Evolutionary conservation across 2,329 filamentous ascomycete genomes (phyloP).

Genomic region (Gremmenia infestans): DNA sequence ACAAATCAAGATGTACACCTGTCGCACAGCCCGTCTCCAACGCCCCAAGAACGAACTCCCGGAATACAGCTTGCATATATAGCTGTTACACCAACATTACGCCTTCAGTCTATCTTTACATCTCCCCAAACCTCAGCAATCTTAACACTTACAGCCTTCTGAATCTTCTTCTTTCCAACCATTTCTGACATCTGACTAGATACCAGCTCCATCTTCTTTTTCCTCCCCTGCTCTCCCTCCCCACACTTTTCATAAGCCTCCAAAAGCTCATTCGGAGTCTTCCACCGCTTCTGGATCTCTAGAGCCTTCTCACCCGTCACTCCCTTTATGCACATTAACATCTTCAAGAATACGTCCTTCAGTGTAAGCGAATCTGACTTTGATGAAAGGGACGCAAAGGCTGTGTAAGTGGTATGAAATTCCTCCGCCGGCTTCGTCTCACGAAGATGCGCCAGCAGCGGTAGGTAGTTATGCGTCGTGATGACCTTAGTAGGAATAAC

Average conservation of each 20-base stretch:
- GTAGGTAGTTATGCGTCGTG: slow-evolving; percentile 60
- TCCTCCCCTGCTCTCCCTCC: slow-evolving; percentile 39
- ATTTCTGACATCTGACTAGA: slow-evolving; percentile 50
- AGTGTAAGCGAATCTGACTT: slow-evolving; percentile 73
- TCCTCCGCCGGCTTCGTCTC: slow-evolving; percentile 43
- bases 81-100: background rate
- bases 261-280: slow-evolving; percentile 66
- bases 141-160: slow-evolving; percentile 59
- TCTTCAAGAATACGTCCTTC: slow-evolving; percentile 72
- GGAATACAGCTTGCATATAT: background rate
- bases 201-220: slow-evolving; percentile 57
- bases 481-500: slow-evolving; percentile 64
- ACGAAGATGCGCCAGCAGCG: slow-evolving; percentile 55
- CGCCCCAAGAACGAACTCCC: too few relatives aligned
- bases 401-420: slow-evolving; percentile 63
- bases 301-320: slow-evolving; percentile 74
- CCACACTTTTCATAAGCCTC: slow-evolving; percentile 60
- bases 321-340: slow-evolving; percentile 77
- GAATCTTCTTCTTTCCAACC: slow-evolving; percentile 64
- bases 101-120: background rate
- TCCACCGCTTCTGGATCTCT: slow-evolving; percentile 75
- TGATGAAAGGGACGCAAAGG: slow-evolving; percentile 66
- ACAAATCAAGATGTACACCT: too few relatives aligned
- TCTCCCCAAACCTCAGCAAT: slow-evolving; percentile 70
- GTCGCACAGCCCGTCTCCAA: too few relatives aligned